These are phyloP conservation scores for Globisporangium middletonii DNA, from an alignment of 352 stramenopile genomes.

Conservation along the genomic window DNA sequence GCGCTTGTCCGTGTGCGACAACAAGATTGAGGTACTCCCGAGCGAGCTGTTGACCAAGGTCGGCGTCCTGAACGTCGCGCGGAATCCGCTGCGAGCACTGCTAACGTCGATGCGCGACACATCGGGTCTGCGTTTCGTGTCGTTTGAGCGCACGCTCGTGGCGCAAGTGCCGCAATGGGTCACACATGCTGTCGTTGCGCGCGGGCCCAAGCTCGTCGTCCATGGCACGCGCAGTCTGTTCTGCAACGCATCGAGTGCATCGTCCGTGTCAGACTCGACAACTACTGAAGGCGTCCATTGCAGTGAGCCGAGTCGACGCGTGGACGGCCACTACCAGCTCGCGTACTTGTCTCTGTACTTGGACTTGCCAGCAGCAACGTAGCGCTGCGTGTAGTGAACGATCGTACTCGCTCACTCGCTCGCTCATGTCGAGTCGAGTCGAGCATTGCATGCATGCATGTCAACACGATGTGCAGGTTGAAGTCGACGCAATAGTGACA, in stretches of 20 bases:
- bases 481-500: too few relatives aligned
- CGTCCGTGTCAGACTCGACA: neutral
- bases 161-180: constrained; percentile 1
- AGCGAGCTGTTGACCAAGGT: neutral
- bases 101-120: neutral
- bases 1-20: constrained; percentile 8
- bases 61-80: constrained; percentile 7
- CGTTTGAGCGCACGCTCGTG: constrained; percentile 9
- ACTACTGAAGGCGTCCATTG: neutral
- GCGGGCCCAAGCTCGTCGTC: neutral
- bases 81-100: constrained; percentile 5
- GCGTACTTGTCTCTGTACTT: neutral
- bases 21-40: constrained; percentile 5
- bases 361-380: neutral
- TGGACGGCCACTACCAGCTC: constrained; percentile 1
- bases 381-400: neutral
- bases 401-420: too few relatives aligned
- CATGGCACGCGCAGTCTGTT: neutral
- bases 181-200: neutral
- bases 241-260: neutral
- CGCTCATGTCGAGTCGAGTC: too few relatives aligned
- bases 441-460: too few relatives aligned
- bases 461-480: too few relatives aligned
- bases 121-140: neutral
- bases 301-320: neutral